Evolutionary conservation across 768 basidiomycete species (phyloP).

Genomic region (Hemileccinum rubropunctum): DNA sequence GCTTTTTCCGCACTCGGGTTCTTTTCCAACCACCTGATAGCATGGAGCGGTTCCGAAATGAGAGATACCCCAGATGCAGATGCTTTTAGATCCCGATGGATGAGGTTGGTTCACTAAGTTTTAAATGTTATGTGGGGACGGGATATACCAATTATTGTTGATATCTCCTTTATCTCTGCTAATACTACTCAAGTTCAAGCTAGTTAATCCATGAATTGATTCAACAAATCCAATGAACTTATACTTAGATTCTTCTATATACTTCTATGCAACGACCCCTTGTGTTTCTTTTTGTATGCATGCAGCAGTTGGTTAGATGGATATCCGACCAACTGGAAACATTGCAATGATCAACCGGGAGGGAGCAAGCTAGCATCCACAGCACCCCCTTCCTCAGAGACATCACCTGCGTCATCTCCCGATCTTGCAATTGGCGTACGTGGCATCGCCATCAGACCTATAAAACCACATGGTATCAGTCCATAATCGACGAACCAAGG

Average conservation of each 20-base stretch:
- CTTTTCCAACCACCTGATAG: background rate
- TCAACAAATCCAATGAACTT: background rate
- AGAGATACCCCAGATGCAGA: background rate
- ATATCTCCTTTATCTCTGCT: too few species aligned
- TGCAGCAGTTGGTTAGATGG: background rate
- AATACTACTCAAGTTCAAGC: too few species aligned
- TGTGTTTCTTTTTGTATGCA: background rate
- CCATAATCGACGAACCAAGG: background rate
- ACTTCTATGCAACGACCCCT: background rate
- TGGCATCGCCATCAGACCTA: conserved; percentile 98
- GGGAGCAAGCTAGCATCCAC: conserved; percentile 92
- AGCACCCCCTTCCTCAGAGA: conserved; percentile 47
- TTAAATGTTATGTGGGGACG: background rate
- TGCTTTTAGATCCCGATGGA: background rate
- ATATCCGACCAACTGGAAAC: background rate
- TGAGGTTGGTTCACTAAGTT: background rate
- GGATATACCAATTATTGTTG: too few species aligned
- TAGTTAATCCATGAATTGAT: background rate
- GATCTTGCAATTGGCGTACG: conserved; percentile 79
- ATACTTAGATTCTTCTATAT: background rate
- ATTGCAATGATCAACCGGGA: conserved; percentile 62
- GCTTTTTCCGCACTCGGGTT: background rate
- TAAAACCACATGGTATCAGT: background rate
- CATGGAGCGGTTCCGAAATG: background rate
- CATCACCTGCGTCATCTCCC: conserved; percentile 56